Base-by-base conservation (phyloP, 2,329 filamentous ascomycete genomes). In the Ramularia endophylla region DNA sequence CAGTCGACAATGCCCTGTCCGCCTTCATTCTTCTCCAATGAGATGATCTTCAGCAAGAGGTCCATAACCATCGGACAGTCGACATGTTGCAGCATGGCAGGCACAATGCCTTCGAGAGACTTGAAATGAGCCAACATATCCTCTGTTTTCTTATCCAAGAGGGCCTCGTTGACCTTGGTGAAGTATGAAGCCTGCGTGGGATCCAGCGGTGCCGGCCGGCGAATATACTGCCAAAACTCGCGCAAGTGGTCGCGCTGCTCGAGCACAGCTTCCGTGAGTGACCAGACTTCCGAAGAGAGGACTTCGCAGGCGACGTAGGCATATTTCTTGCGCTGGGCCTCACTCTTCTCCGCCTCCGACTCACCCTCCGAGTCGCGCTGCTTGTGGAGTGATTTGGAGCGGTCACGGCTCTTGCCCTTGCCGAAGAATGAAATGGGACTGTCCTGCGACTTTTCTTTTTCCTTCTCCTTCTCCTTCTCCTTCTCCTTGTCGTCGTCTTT, bases 31-130 rank as follows among this genome's bases (percentile, higher is more conserved):
- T 94, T 90, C 64, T 98, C 92, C 45, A 98, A 72, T 54, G 87
- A 95, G 58, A 98, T 95, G 45, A 97, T 95, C 66, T 97, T 97
- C 50, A 98, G 74, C 38, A 98, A 69, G 15, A 98, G 72, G 63
- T 98, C 92, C 92, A 98, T 98, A 28, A 98, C 83, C 83, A 95
- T 94, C 0, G 92, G 90, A 55, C 87, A 95, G 63, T 98, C 92
- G 25, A 98, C 87, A 63, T 98, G 92, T 56, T 85, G 83, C 43
- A 98, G 74, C 69, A 98, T 84, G 50, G 88, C 81, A 9, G 85
- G 74, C 16, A 98, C 80, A 29, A 92, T 85, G 39, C 83, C 79
- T 25, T 92, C 84, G 36, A 95, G 69, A 2, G 80, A 83, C 63
- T 88, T 94, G 65, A 98, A 80, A 47, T 98, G 81, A 13, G 83